Percentiles rank a stretch among this genome's conserved stretches.
These are phyloP conservation scores for Zoysia pacifica DNA, from an alignment of 176 grass and related monocot species.

Conservation along the genomic window DNA sequence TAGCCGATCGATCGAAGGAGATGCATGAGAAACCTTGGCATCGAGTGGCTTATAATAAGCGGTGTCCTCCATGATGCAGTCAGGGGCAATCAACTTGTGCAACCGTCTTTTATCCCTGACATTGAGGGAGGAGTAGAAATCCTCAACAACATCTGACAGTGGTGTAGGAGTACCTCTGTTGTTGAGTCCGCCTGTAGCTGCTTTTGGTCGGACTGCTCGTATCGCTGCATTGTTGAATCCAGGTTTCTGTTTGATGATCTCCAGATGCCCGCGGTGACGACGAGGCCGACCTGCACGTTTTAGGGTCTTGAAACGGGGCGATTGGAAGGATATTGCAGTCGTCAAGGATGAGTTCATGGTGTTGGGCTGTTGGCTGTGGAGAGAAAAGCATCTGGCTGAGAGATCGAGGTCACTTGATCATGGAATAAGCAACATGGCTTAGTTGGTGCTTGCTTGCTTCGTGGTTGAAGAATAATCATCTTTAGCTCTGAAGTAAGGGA, in stretches of 20 bases:
- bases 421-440: constrained; percentile 26
- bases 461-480: constrained; percentile 1
- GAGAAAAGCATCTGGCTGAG: constrained; percentile 19
- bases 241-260: constrained; percentile 26
- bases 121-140: constrained; percentile 75
- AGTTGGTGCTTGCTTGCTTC: neutral
- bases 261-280: neutral
- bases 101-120: constrained; percentile 55
- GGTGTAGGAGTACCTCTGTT: constrained; percentile 40
- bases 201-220: constrained; percentile 24
- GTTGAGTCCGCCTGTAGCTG: neutral
- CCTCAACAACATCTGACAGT: constrained; percentile 41
- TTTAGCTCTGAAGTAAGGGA: constrained; percentile 23
- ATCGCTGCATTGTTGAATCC: neutral
- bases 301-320: constrained; percentile 14
- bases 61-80: constrained; percentile 63
- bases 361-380: constrained; percentile 20
- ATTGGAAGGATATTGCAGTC: constrained; percentile 13
- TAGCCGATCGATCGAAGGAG: too few species aligned
- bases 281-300: neutral
- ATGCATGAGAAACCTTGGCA: constrained; percentile 53
- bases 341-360: constrained; percentile 47
- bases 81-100: constrained; percentile 52
- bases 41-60: constrained; percentile 60
- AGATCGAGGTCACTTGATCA: neutral